A percentile compares a stretch with the other conserved stretches of the same genome.
Conservation (phyloP, 805 yeast genomes). For the Ogataea sp. region DNA sequence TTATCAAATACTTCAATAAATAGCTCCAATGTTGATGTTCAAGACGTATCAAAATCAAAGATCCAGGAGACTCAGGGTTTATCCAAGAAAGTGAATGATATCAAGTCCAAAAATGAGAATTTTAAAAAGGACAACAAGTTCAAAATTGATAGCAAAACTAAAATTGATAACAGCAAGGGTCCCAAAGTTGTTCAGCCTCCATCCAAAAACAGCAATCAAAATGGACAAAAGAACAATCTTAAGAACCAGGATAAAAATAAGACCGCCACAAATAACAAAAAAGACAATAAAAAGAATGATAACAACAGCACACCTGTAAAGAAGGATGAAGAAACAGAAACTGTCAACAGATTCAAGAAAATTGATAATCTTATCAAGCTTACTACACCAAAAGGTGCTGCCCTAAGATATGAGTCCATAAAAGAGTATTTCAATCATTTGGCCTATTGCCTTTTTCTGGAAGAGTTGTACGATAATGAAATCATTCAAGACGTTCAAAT, state of each 20-base stretch:
- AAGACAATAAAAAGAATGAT: not conserved
- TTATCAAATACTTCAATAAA: too few species aligned
- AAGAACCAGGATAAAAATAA: not conserved
- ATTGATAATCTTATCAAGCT: conserved; percentile 12
- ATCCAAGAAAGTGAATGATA: not conserved
- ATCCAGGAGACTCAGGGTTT: too few species aligned
- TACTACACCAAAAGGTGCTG: conserved; percentile 13
- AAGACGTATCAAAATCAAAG: too few species aligned
- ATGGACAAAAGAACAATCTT: too few species aligned
- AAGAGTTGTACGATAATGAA: conserved; percentile 43
- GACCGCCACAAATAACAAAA: not conserved
- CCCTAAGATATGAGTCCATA: conserved; percentile 34
- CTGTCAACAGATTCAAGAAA: conserved; percentile 5
- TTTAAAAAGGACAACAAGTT: too few species aligned
- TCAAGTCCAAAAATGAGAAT: too few species aligned
- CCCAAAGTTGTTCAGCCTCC: too few species aligned
- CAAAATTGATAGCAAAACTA: too few species aligned
- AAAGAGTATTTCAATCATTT: conserved; percentile 48
- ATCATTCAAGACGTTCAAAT: conserved; percentile 40
- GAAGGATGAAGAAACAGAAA: not conserved
- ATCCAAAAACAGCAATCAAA: too few species aligned
- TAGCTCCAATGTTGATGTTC: too few species aligned
- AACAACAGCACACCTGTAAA: not conserved
- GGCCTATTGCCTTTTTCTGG: conserved; percentile 54
- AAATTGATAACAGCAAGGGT: too few species aligned